phyloP scores from a whole-genome alignment of 768 basidiomycete genomes.

The Russula earlei region DNA sequence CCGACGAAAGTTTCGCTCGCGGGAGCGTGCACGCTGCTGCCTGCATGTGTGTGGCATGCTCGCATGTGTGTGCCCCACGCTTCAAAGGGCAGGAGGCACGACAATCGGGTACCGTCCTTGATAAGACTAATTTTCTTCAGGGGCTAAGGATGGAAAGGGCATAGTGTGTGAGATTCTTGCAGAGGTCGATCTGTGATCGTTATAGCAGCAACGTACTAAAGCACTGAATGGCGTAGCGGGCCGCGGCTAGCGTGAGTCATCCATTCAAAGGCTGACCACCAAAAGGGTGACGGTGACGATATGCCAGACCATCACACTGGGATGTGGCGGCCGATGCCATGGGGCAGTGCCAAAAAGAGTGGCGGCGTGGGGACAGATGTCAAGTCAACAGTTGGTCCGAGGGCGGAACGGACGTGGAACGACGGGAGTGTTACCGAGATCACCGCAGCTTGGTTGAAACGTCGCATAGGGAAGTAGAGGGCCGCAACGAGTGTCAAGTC shows the following conservation, averaged over 20 bases:
- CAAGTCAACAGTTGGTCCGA: not conserved
- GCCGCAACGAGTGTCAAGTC: not conserved
- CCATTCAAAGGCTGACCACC: not conserved
- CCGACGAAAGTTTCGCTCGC: not conserved
- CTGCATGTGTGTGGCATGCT: not conserved
- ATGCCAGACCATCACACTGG: not conserved
- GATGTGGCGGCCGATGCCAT: not conserved
- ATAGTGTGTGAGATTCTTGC: not conserved
- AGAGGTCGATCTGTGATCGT: slow-evolving; percentile 7
- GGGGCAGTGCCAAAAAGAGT: not conserved
- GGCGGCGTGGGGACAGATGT: not conserved
- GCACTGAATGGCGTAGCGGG: not conserved
- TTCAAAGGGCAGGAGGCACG: slow-evolving; percentile 4
- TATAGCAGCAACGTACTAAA: not conserved
- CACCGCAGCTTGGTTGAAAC: not conserved
- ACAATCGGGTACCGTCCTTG: not conserved
- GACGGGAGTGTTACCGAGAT: not conserved
- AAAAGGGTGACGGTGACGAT: not conserved
- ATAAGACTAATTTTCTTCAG: not conserved
- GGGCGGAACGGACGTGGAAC: not conserved
- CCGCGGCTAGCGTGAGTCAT: not conserved
- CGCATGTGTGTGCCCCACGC: slow-evolving; percentile 1
- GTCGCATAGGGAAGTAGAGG: not conserved
- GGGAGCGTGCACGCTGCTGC: not conserved
- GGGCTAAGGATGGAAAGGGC: not conserved